Evolutionary conservation across 257 asterid genomes (phyloP), one percentile per base, ranked within the genome.

Genomic region (Salvia rosmarinus): DNA sequence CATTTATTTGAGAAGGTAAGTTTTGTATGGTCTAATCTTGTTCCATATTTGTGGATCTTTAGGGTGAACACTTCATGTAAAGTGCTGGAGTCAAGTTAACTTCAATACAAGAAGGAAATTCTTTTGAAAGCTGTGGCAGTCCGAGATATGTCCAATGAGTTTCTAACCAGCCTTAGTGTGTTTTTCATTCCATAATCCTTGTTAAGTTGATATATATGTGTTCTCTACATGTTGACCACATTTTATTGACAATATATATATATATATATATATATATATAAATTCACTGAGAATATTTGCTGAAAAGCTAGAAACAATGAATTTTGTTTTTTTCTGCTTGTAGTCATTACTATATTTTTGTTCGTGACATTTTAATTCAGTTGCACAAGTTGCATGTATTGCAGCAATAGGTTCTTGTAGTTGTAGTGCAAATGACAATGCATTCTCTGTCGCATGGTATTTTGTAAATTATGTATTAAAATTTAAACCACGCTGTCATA

Each of bases 1-100:
- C 19, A 85, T 8, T 81, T 91, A 64, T 77, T 89, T 64, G 96
- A 88, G 82, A 84, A 87, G 93, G 99, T 72, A 79, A 82, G 81
- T 67, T 34, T 11, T 76, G 65, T 78, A 67, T 72, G 65, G 37
- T 60, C 65, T 65, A 20, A 68, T 81, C 59, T 71, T 69, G 16
- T 57, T 49, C 44, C 13, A 11, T 73, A 34, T 46, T 20, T 35
- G 30, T 12, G 44, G 37, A 40, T 25, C 37, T 0, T 17, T 7
- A 1, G 51, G 71, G 54, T 50, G 28, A 64, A 70, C 28, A 57
- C 58, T 39, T 57, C 25, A 56, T 71, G 56, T 28, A 35, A 32
- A 37, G 8, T 60, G 63, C 63, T 57, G 10, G 20, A 23, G 35
- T 43, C 71, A 66, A 49, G 47, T 59, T 65, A 70, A 61, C 59